Percentiles rank a stretch among this genome's conserved stretches.
These are phyloP conservation scores for Delonix regia DNA, from an alignment of 306 rosid species.

Conservation along the genomic window DNA sequence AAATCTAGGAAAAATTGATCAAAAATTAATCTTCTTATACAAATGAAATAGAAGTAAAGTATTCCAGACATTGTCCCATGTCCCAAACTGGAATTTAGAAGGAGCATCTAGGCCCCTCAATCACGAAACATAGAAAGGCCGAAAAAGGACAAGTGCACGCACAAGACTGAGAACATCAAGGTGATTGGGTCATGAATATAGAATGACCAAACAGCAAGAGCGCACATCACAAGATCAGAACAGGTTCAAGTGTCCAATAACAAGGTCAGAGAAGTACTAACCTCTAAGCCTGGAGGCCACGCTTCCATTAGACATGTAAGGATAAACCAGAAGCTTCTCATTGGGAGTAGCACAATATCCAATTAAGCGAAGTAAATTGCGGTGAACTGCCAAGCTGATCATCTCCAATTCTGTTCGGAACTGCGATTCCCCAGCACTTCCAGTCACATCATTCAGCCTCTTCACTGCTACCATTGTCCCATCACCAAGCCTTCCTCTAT, in stretches of 20 bases:
- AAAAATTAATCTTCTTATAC: neutral
- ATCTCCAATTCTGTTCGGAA: conserved; percentile 93
- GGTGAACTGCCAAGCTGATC: conserved; percentile 97
- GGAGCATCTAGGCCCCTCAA: neutral
- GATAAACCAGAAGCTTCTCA: conserved; percentile 92
- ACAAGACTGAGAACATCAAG: neutral
- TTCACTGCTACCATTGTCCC: conserved; percentile 91
- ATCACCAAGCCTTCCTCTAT: conserved; percentile 82
- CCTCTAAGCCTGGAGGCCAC: conserved; percentile 96
- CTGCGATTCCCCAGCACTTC: conserved; percentile 90
- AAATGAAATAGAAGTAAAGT: neutral
- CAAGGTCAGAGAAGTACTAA: conserved; percentile 36
- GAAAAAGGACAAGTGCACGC: conserved; percentile 11
- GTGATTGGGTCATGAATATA: neutral
- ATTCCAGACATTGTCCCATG: neutral
- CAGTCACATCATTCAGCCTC: conserved; percentile 87
- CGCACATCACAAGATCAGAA: neutral
- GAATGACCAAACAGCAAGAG: neutral
- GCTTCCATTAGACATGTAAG: conserved; percentile 95
- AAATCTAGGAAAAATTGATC: neutral
- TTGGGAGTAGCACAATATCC: conserved; percentile 86
- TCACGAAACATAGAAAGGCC: neutral
- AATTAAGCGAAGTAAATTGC: conserved; percentile 81
- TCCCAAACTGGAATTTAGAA: conserved; percentile 6
- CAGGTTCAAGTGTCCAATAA: too few relatives aligned